These are phyloP conservation scores for Oxyria digyna DNA, from an alignment of 148 eudicot species.

Conservation along the genomic window DNA sequence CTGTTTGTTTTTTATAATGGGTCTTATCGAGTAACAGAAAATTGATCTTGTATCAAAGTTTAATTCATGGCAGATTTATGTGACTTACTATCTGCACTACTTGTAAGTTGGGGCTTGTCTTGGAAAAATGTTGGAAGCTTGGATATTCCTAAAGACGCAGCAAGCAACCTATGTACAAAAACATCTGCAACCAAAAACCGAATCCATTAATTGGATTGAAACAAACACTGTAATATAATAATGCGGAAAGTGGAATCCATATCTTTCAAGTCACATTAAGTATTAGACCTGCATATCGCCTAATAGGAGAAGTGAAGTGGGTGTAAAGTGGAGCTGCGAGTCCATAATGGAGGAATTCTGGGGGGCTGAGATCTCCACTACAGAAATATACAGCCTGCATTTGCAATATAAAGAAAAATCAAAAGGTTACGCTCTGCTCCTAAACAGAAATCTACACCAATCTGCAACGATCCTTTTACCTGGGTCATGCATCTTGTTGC, in stretches of 20 bases:
- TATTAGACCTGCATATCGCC: slow-evolving; percentile 83
- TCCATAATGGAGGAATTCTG: slow-evolving; percentile 86
- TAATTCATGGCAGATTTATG: background rate
- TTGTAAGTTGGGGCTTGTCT: slow-evolving; percentile 74
- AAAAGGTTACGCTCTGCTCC: background rate
- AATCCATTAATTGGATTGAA: background rate
- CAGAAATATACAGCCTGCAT: slow-evolving; percentile 90
- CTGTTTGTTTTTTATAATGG: background rate
- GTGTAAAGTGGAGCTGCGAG: slow-evolving; percentile 88
- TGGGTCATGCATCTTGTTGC: slow-evolving; percentile 99
- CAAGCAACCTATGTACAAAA: slow-evolving; percentile 89
- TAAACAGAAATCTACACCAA: background rate
- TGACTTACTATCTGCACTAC: slow-evolving; percentile 85
- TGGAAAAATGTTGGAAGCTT: slow-evolving; percentile 74
- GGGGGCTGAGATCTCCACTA: slow-evolving; percentile 90
- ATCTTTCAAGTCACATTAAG: background rate
- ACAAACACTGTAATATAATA: background rate
- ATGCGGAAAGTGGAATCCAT: background rate
- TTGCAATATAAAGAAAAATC: slow-evolving; percentile 5
- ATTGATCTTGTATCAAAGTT: background rate
- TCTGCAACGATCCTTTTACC: slow-evolving; percentile 23
- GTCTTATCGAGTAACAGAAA: background rate
- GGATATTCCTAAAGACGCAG: slow-evolving; percentile 79
- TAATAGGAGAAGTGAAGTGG: slow-evolving; percentile 91
- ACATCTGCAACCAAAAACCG: slow-evolving; percentile 51